These are phyloP conservation scores for Lactifluus volemus DNA, from an alignment of 768 basidiomycete genomes.

Conservation along the genomic window DNA sequence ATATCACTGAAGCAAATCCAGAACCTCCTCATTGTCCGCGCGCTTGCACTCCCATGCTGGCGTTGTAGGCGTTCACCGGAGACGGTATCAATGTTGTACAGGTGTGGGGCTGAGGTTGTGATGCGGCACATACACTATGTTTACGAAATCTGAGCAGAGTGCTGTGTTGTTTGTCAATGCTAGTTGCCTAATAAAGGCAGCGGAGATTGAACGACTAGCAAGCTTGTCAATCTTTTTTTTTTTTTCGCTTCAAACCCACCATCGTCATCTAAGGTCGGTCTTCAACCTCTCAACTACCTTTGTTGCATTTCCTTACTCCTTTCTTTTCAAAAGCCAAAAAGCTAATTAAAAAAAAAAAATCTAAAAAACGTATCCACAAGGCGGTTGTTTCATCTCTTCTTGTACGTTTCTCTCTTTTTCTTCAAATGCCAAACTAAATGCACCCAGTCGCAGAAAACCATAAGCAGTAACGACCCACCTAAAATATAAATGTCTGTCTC, in stretches of 20 bases:
- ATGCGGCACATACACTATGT: too few relatives aligned
- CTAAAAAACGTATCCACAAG: conserved; percentile 59
- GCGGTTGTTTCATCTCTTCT: conserved; percentile 70
- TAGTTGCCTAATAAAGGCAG: not conserved
- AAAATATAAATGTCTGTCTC: conserved; percentile 34
- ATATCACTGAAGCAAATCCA: too few relatives aligned
- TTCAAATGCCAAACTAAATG: not conserved
- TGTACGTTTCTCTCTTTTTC: conserved; percentile 36
- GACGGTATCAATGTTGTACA: too few relatives aligned
- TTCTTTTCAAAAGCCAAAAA: conserved; percentile 29
- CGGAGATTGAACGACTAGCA: conserved; percentile 34
- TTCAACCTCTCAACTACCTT: conserved; percentile 15
- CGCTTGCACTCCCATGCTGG: too few relatives aligned
- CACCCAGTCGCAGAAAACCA: conserved; percentile 52
- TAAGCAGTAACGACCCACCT: conserved; percentile 82
- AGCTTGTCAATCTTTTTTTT: conserved; percentile 17
- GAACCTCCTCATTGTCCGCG: too few relatives aligned
- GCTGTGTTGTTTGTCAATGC: not conserved
- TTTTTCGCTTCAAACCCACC: conserved; percentile 49
- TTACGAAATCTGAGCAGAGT: too few relatives aligned
- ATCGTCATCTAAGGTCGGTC: conserved; percentile 48
- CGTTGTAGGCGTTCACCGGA: too few relatives aligned
- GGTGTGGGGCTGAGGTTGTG: not conserved
- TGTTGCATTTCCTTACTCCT: conserved; percentile 15
- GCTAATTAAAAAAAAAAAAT: conserved; percentile 61